Evolutionary conservation across 441 rosid species (phyloP), one percentile per base, ranked within the genome.

Genomic region (Raphanus hybrid): DNA sequence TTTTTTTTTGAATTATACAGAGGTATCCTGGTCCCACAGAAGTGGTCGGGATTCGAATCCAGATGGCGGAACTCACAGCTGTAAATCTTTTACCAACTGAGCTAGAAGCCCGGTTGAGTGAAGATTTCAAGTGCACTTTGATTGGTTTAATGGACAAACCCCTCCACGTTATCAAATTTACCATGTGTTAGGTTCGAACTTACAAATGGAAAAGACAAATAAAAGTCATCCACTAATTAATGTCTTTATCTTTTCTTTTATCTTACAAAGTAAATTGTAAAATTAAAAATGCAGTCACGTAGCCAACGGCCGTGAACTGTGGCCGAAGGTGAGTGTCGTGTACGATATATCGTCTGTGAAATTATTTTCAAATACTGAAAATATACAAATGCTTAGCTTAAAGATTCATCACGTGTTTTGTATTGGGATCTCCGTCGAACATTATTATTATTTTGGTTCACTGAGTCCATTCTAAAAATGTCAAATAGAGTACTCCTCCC

Each of bases 271-370:
- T 57, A 57, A 66, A 62, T 14, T 27, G 6, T 1, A 76, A 29
- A n/a, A 61, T 43, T 20, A 9, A 10, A n/a, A 35, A 3, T 10
- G 48, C 26, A 39, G 45, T 59, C 8, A 74, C 67, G 14, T 69
- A 74, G 65, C 64, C 4, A n/a, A 61, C 6, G 60, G 3, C 55
- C 70, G 60, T 39, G 75, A 74, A 78, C 70, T 69, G n/a, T 18
- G 77, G 77, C 50, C 4, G 32, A 74, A 83, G 75, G 67, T 64
- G 70, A 86, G 83, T 86, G 80, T 78, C 83, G 85, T 71, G 76
- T 72, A 84, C 81, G 85, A 76, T 75, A 82, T 63, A 41, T 54
- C 55, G 10, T 52, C 18, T 74, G 67, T 54, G 34, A 10, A 45
- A 3, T 54, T 66, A 55, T 78, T 48, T 52, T 52, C 20, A 15